Evolutionary conservation across 192 early-diverging fungal genomes (phyloP), one percentile per base, ranked within the genome.

Genomic region (Linnemannia exigua): DNA sequence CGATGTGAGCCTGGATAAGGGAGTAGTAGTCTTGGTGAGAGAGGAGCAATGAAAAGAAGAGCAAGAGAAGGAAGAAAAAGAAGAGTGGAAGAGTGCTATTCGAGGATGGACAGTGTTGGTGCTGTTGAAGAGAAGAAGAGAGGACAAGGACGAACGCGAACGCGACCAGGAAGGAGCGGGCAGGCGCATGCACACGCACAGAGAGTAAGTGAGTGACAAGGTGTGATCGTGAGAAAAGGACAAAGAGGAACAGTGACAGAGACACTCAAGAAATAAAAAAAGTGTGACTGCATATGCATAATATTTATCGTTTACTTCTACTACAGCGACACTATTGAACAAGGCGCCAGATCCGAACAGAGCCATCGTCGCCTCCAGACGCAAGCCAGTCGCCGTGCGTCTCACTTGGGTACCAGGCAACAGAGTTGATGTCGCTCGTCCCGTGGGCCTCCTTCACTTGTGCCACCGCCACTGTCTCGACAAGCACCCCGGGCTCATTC

Each of bases 351-450:
- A 99, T 94, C 33, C 95, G 90, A 7, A 98, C 92, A 48, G 91
- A 79, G 22, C 94, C 93, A 90, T 99, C 98, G 87, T 99, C 98
- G 8, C 98, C 98, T n/a, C 91, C 94, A 7, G 96, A 94, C 7
- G 96, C 95, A 44, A 99, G 84, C 90, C 94, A 93, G 58, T 95
- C 89, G 9, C 88, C 86, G 74, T 94, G 89, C 9, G 82, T 87
- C n/a, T 90, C 88, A 25, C 84, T 83, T 2, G 96, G 95, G 84
- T 94, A 94, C 96, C 98, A 99, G 47, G 90, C 81, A 8, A 98
- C 96, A 74, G 94, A 94, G 90, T 99, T 99, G 63, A 99, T 93
- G 86, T 99, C 98, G 73, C 89, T 89, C 20, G 95, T 91, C 5
- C 96, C 97, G 79, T 99, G 98, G 1, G 97, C 94, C 54, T 91